These are phyloP conservation scores for Hericium alpestre DNA, from an alignment of 768 basidiomycete genomes.

Conservation along the genomic window DNA sequence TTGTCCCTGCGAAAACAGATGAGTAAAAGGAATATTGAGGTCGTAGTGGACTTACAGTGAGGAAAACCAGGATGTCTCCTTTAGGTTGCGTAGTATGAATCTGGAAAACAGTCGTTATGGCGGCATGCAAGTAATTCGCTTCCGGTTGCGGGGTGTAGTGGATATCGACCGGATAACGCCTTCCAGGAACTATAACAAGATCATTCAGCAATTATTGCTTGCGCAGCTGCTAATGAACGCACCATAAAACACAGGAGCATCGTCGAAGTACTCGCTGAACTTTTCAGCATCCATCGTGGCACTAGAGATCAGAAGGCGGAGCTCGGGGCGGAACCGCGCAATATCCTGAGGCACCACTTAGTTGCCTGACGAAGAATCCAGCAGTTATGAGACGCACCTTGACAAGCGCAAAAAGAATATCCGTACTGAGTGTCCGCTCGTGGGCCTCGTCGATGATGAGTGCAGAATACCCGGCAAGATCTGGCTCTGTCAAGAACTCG, in stretches of 20 bases:
- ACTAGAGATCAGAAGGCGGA: constrained; percentile 86
- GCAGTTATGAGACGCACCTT: constrained; percentile 58
- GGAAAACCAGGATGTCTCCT: constrained; percentile 94
- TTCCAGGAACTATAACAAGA: constrained; percentile 68
- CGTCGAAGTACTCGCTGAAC: constrained; percentile 95
- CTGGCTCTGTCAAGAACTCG: constrained; percentile 96
- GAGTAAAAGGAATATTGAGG: neutral
- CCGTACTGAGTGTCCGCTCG: constrained; percentile 94
- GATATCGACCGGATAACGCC: constrained; percentile 94
- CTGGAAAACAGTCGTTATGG: constrained; percentile 97
- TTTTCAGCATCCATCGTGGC: constrained; percentile 98
- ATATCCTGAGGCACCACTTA: constrained; percentile 60
- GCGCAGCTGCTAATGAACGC: constrained; percentile 16
- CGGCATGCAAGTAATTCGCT: constrained; percentile 96
- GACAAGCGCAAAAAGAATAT: constrained; percentile 95
- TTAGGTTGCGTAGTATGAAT: constrained; percentile 98
- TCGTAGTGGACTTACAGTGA: constrained; percentile 53
- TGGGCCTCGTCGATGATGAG: constrained; percentile 99
- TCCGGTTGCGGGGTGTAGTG: constrained; percentile 99
- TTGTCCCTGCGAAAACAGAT: constrained; percentile 58
- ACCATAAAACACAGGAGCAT: constrained; percentile 92
- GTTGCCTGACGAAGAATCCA: constrained; percentile 15
- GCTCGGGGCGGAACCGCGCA: constrained; percentile 89
- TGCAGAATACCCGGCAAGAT: constrained; percentile 87
- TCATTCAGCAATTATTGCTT: neutral